phyloP scores from a whole-genome alignment of 1,284 basidiomycete genomes.

The Veloboletus limbatus region DNA sequence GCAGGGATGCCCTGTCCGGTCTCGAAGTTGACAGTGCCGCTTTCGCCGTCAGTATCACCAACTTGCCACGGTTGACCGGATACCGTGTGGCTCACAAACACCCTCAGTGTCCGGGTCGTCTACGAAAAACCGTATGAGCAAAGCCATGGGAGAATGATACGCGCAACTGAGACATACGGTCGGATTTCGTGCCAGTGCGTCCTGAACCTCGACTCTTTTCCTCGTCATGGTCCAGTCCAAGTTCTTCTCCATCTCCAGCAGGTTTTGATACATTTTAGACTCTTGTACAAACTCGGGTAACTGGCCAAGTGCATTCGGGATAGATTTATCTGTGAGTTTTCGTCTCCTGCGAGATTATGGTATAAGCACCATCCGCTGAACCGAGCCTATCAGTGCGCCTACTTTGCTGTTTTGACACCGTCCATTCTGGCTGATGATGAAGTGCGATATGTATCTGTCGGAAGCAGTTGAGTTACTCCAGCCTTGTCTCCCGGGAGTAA shows the following conservation, averaged over 20 bases:
- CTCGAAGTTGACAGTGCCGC: constrained; percentile 44
- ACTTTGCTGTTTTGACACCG: constrained; percentile 39
- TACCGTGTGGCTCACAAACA: constrained; percentile 88
- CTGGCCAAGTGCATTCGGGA: constrained; percentile 69
- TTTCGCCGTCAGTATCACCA: constrained; percentile 35
- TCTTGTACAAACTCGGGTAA: constrained; percentile 73
- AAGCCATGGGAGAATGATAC: neutral
- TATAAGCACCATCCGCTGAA: neutral
- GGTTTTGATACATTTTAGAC: constrained; percentile 82
- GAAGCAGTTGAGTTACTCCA: neutral
- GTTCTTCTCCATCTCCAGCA: constrained; percentile 87
- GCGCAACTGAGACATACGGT: constrained; percentile 41
- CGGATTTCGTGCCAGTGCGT: constrained; percentile 63
- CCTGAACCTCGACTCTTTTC: constrained; percentile 88
- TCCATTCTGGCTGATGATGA: constrained; percentile 42
- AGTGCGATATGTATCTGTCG: too few relatives aligned
- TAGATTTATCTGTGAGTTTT: constrained; percentile 76
- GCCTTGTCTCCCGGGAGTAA: too few relatives aligned
- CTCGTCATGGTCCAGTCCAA: constrained; percentile 95
- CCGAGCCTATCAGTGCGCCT: constrained; percentile 3
- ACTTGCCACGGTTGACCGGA: constrained; percentile 86
- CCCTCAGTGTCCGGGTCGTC: constrained; percentile 82
- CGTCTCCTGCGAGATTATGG: constrained; percentile 51
- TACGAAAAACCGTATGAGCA: constrained; percentile 31
- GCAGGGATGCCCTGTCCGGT: constrained; percentile 82